Evolutionary conservation across 2,329 filamentous ascomycete genomes (phyloP), one percentile per base, ranked within the genome.

Genomic region (Beauveria pseudobassiana): DNA sequence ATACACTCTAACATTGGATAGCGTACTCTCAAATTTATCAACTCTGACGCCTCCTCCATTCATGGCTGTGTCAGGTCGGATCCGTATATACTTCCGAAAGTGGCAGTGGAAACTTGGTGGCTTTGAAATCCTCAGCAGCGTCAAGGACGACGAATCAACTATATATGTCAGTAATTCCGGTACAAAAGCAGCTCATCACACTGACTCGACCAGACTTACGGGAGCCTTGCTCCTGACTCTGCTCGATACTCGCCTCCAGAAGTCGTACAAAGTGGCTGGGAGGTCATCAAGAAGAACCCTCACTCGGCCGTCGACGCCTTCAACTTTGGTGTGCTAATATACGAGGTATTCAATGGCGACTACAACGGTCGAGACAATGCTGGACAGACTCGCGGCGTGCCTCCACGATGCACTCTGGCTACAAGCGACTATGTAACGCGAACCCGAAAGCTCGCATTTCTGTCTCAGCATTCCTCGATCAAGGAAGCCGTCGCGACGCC

Each of bases 31-130:
- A 96, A 95, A 70, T 99, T 99, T 71, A 91, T 99, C 73, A 99
- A 99, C 70, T 87, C 90, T 53, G 95, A 99, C 67, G 95, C 93
- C 3, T 82, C 88, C 2, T 97, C 93, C 0, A 89, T 99, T 57
- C 95, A 99, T 69, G 95, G 93, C 54, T 91, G 86, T 69, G 79
- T 99, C 58, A 87, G 64, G 89, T 90, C 22, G 89, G 90, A 0
- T 96, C 93, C 0, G 82, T 99, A 65, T 99, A 93, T 74, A 95
- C 91, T 4, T 92, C 91, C 64, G 93, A 98, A 72, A 97, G 95
- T 70, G 95, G 95, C 62, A 99, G 76, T 99, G 95, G 95, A 98
- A 96, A 71, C 78, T 99, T 2, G 93, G 89, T 22, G 95, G 95
- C 0, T 96, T 99, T 67, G 95, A 99, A 67, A 84, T 96, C 5